phyloP scores from a whole-genome alignment of 192 early-diverging fungal genomes.

The Rhizophagus sp. region DNA sequence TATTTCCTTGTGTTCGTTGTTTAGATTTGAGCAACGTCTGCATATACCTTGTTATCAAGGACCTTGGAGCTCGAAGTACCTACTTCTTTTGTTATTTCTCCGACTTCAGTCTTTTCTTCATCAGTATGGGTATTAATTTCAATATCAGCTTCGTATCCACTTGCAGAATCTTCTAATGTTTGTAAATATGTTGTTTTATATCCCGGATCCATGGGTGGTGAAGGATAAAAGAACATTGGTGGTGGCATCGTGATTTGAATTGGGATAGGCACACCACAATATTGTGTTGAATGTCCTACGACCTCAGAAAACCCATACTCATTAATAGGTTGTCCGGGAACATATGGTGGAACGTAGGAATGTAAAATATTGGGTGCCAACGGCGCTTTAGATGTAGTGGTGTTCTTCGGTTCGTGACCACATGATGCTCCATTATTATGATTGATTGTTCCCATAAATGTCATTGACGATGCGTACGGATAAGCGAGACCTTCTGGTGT shows the following conservation, averaged over 20 bases:
- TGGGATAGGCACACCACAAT: background rate
- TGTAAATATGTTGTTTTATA: background rate
- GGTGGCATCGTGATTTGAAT: background rate
- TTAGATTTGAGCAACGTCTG: background rate
- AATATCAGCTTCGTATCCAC: background rate
- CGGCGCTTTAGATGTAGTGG: too few relatives aligned
- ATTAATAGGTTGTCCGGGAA: background rate
- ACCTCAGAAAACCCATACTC: background rate
- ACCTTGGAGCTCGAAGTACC: background rate
- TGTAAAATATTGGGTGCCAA: background rate
- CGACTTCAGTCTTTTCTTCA: background rate
- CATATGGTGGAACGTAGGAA: background rate
- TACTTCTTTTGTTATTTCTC: background rate
- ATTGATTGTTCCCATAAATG: background rate
- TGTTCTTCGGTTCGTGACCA: background rate
- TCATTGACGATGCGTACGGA: slow-evolving; percentile 5
- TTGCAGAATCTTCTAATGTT: background rate
- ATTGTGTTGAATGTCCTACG: background rate
- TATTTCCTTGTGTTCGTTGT: background rate
- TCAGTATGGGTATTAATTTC: background rate
- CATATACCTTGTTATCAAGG: too few relatives aligned
- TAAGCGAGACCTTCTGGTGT: slow-evolving; percentile 12
- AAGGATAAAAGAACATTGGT: background rate
- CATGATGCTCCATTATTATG: background rate
- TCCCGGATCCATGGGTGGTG: background rate